Evolutionary conservation across 352 stramenopile genomes (phyloP).

Genomic region (Pythium aristosporum): DNA sequence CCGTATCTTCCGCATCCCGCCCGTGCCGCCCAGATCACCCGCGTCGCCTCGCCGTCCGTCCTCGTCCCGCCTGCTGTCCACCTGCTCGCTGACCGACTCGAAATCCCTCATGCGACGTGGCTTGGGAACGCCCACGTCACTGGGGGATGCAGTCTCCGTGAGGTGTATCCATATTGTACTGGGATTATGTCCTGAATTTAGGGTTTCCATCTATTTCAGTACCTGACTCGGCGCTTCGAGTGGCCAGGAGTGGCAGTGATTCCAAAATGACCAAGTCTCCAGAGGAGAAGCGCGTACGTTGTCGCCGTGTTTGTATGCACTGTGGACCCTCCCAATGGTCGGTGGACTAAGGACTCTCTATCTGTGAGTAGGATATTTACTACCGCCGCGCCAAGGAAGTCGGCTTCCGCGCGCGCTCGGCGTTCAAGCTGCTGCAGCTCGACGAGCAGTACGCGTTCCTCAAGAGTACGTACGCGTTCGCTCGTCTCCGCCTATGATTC

Average conservation of each 20-base stretch:
- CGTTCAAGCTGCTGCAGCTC: slow-evolving; percentile 99
- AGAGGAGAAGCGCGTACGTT: slow-evolving; percentile 55
- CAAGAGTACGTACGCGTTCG: slow-evolving; percentile 29
- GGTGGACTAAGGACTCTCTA: background rate
- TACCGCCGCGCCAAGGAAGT: slow-evolving; percentile 95
- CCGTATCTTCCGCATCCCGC: no score
- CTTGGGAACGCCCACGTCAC: no score
- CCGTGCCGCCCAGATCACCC: no score
- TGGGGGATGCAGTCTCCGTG: no score
- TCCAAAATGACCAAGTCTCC: slow-evolving; percentile 54
- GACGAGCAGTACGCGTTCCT: slow-evolving; percentile 98
- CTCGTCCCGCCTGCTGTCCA: no score
- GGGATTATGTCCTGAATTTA: no score
- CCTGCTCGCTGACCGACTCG: no score
- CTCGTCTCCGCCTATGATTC: background rate
- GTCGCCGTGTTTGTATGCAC: background rate
- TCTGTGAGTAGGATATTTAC: slow-evolving; percentile 66
- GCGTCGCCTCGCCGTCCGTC: no score
- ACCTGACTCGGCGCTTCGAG: background rate
- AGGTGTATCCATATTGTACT: background rate
- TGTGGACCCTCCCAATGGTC: background rate
- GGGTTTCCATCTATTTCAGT: background rate
- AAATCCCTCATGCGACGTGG: no score
- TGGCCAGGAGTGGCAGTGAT: slow-evolving; percentile 12
- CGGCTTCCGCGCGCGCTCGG: slow-evolving; percentile 96